Conservation (phyloP, 2,329 filamentous ascomycete species). For the Ophiocordyceps camponoti-saundersi region DNA sequence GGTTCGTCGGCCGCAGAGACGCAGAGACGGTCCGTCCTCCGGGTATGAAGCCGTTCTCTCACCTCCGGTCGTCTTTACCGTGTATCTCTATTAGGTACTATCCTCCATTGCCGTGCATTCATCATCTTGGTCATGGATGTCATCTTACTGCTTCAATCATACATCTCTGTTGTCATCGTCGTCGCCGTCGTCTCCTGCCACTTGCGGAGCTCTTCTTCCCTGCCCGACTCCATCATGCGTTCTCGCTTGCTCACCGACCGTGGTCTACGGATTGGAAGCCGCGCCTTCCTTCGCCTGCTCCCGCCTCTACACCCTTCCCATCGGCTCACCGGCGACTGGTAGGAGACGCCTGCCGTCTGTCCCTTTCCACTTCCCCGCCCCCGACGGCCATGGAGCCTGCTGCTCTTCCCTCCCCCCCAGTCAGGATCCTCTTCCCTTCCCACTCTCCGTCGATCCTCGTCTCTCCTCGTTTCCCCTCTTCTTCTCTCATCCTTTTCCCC, state of each 20-base stretch:
- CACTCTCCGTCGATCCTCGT: not conserved
- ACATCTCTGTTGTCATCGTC: not conserved
- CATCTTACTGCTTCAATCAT: not conserved
- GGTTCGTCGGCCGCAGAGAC: not conserved
- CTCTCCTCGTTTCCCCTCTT: not conserved
- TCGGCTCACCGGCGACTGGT: not conserved
- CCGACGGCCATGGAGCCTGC: not conserved
- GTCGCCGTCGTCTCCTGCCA: not conserved
- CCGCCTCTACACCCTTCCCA: not conserved
- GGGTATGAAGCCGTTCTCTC: not conserved
- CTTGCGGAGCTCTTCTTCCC: not conserved
- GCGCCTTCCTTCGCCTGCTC: not conserved
- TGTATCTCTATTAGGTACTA: no score
- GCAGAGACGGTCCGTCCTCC: not conserved
- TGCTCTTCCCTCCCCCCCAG: not conserved
- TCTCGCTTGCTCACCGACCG: not conserved
- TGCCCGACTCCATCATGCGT: no score
- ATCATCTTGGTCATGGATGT: no score
- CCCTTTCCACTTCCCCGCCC: not conserved
- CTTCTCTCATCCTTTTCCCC: not conserved
- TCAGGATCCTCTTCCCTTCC: not conserved
- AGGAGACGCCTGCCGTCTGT: not conserved
- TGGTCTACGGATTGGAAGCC: not conserved
- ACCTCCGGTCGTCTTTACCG: no score
- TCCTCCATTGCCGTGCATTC: no score